Conservation (phyloP, 2,329 filamentous ascomycete species). For the Gaeumannomyces sp. region DNA sequence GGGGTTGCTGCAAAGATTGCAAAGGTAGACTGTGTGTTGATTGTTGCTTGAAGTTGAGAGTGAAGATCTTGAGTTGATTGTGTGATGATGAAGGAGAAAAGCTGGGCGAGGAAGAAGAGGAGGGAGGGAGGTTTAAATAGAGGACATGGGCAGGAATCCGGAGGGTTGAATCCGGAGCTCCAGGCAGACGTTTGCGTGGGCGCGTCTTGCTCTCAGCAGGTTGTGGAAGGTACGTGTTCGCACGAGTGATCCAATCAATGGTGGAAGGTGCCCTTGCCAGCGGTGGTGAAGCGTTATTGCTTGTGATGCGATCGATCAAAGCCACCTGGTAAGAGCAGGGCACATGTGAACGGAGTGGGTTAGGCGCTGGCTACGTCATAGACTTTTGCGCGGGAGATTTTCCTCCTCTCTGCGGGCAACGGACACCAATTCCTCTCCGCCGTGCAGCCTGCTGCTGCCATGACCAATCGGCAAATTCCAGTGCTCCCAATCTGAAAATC, state of each 20-base stretch:
- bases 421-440: too few species aligned
- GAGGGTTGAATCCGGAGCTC: too few species aligned
- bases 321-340: constrained; percentile 1
- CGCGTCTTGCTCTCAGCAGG: neutral
- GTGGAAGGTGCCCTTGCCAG: too few species aligned
- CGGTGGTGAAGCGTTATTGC: neutral
- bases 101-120: constrained; percentile 2
- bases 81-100: constrained; percentile 13
- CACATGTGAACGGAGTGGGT: constrained; percentile 4
- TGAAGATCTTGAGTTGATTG: constrained; percentile 4
- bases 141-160: too few species aligned
- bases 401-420: too few species aligned
- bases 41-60: constrained; percentile 13
- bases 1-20: constrained; percentile 13
- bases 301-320: neutral
- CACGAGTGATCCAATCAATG: too few species aligned
- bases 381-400: neutral
- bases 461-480: too few species aligned
- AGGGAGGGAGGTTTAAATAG: constrained; percentile 10
- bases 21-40: constrained; percentile 9
- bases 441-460: too few species aligned
- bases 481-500: too few species aligned
- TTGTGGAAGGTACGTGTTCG: neutral
- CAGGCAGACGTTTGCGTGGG: neutral
- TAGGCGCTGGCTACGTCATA: constrained; percentile 5